Base-by-base conservation (phyloP, 306 rosid genomes). In the Trifolium dubium region DNA sequence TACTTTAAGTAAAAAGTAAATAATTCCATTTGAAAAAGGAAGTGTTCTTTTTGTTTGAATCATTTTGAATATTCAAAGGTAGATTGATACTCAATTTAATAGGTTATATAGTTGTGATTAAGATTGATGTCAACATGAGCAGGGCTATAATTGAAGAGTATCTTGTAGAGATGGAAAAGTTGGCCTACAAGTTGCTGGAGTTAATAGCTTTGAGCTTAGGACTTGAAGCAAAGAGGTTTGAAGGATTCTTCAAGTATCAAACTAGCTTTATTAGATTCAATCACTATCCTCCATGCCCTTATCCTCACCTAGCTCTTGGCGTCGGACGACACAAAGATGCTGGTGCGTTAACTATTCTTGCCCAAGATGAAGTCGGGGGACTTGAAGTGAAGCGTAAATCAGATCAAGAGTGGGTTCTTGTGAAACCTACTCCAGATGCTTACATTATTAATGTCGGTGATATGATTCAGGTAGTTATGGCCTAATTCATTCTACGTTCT, bases 281-380 rank as follows among this genome's bases (percentile, higher is more conserved):
- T 39, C 75, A 86, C 74, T 92, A 92, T 71, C 88, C 90, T 0
- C 81, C 92, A 5, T 92, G 97, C 50, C 92, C 97, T 1, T 64
- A 34, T 10, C 92, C 93, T 23, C 37, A 86, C 32, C 71, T 92
- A 0, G 88, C 90, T 2, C 89, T 89, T 2, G 92, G 97, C 0
- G 85, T 85, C 8, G 92, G 93, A 6, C 84, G 84, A 43, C 96
- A 92, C 56, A 89, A 81, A 64, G 98, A 90, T 37, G 14, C 68
- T 4, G 85, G 92, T 0, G 86, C 72, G 43, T 67, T 92, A 18
- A 90, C 92, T 0, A 63, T 90, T 30, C 91, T 90, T 2, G 86
- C 89, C 1, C 90, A 88, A 64, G 96, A 92, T 39, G 85, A 84
- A 0, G 92, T 90, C 8, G 92, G 81, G 11, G 98, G 98, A 2